A percentile compares a stretch with the other conserved stretches of the same genome.
Conservation (phyloP, 306 rosid species). For the Lathyrus oleraceus region DNA sequence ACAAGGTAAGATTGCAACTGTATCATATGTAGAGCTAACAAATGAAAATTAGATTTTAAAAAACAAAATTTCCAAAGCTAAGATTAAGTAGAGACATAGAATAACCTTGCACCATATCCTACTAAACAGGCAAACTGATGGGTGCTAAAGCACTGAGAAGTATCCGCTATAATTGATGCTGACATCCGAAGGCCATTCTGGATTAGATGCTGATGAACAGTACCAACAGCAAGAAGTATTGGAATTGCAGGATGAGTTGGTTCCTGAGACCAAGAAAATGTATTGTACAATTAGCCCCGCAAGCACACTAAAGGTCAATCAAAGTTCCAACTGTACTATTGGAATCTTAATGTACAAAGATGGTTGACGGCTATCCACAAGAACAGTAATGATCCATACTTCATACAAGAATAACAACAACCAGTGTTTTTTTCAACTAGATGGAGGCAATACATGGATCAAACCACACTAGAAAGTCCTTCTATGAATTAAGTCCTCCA, state of each 20-base stretch:
- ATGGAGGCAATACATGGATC: not conserved
- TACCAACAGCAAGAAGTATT: conserved; percentile 94
- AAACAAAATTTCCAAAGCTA: conserved; percentile 2
- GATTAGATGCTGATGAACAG: conserved; percentile 98
- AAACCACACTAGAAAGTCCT: not conserved
- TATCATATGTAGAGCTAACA: conserved; percentile 1
- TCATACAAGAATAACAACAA: conserved; percentile 11
- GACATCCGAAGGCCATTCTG: conserved; percentile 91
- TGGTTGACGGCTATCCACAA: conserved; percentile 1
- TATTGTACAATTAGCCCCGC: conserved; percentile 31
- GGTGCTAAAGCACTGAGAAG: conserved; percentile 99
- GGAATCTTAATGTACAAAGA: conserved; percentile 1
- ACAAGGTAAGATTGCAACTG: conserved; percentile 23
- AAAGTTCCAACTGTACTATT: conserved; percentile 10
- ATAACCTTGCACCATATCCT: conserved; percentile 99
- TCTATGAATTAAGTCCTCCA: not conserved
- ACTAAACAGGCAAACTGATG: conserved; percentile 98
- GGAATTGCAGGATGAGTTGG: conserved; percentile 96
- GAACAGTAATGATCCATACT: not conserved
- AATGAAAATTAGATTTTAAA: not conserved
- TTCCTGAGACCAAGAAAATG: conserved; percentile 51
- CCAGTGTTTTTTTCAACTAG: not conserved
- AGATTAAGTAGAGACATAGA: conserved; percentile 29
- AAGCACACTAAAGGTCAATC: conserved; percentile 11
- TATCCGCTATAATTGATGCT: conserved; percentile 85